phyloP scores from a whole-genome alignment of 2,329 filamentous ascomycete species.

The Talaromyces rugulosus region DNA sequence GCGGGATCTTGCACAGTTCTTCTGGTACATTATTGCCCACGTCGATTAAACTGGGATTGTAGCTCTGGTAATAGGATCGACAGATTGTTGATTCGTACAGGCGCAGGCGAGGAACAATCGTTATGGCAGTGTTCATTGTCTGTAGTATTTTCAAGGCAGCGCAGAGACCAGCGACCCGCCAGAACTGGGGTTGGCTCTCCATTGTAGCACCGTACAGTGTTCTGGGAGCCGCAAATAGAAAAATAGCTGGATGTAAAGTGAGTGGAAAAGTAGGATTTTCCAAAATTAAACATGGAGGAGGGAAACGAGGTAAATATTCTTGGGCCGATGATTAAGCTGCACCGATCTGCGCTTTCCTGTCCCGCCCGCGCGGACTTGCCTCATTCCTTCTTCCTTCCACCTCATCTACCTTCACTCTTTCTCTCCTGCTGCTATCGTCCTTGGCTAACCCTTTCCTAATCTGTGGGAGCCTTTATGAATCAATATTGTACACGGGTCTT shows the following conservation, averaged over 20 bases:
- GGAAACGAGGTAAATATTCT: not conserved
- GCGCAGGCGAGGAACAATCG: not conserved
- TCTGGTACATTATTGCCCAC: not conserved
- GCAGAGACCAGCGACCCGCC: not conserved
- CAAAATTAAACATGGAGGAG: not conserved
- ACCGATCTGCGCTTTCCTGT: not conserved
- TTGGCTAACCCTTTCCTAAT: not conserved
- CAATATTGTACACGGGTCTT: not conserved
- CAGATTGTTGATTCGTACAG: not conserved
- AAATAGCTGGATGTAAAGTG: not conserved
- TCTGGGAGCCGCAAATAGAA: not conserved
- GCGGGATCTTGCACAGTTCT: slow-evolving; percentile 1
- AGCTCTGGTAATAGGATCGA: not conserved
- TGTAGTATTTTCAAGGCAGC: not conserved
- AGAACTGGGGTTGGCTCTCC: not conserved
- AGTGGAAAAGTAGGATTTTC: not conserved
- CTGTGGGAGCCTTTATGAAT: not conserved
- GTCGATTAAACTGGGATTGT: not conserved
- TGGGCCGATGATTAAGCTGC: not conserved
- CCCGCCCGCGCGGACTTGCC: no score
- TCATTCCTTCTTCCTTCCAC: not conserved
- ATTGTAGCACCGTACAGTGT: not conserved
- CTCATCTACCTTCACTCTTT: not conserved
- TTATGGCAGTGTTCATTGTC: not conserved
- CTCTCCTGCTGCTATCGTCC: not conserved